These are phyloP conservation scores for Pseudotsuga menziesii DNA, from an alignment of 75 land plant genomes.

Conservation along the genomic window DNA sequence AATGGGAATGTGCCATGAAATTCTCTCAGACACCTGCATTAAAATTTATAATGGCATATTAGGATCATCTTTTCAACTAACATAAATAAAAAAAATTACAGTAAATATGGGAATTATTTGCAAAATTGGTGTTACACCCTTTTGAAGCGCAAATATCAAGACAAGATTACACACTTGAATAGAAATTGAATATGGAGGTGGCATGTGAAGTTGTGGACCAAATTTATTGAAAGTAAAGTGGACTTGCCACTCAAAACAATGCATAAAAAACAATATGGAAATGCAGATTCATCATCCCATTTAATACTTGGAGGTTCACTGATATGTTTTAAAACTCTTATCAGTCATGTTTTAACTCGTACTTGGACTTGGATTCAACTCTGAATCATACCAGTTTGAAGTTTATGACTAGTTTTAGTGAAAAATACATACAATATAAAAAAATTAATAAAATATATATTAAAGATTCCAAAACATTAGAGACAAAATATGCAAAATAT, in stretches of 20 bases:
- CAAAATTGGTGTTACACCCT: neutral
- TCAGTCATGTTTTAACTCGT: too few relatives aligned
- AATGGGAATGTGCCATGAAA: slow-evolving; percentile 59
- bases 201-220: slow-evolving; percentile 38
- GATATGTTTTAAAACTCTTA: too few relatives aligned
- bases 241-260: slow-evolving; percentile 28
- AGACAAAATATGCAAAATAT: too few relatives aligned
- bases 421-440: too few relatives aligned
- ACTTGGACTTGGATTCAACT: too few relatives aligned
- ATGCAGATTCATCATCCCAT: too few relatives aligned
- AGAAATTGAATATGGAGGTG: slow-evolving; percentile 37
- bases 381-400: too few relatives aligned
- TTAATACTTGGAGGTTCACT: too few relatives aligned
- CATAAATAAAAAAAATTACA: neutral
- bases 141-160: neutral
- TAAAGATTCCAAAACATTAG: too few relatives aligned
- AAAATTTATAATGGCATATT: neutral
- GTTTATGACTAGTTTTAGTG: too few relatives aligned
- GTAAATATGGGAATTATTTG: neutral
- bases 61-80: neutral
- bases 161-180: slow-evolving; percentile 33
- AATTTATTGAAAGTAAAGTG: slow-evolving; percentile 21
- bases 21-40: slow-evolving; percentile 44
- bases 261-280: too few relatives aligned
- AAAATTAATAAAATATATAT: too few relatives aligned